phyloP scores from a whole-genome alignment of 768 basidiomycete species.

The Butyriboletus loyo region DNA sequence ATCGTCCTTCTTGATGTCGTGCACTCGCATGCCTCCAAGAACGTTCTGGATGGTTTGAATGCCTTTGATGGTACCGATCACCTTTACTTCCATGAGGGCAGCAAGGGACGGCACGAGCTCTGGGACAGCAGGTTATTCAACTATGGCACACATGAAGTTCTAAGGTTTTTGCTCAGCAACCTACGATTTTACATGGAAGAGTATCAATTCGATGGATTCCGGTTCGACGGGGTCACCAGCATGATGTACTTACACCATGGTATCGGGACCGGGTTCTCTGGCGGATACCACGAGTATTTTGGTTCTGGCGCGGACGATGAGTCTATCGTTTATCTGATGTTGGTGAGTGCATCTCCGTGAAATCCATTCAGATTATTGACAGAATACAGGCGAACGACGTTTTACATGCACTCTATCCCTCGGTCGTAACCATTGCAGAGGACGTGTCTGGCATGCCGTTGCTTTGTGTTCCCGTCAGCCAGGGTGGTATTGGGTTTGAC shows the following conservation, averaged over 20 bases:
- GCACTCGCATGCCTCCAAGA: conserved; percentile 98
- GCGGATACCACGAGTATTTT: conserved; percentile 98
- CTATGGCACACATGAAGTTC: conserved; percentile 90
- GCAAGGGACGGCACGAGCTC: conserved; percentile 86
- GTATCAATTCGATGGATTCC: conserved; percentile 95
- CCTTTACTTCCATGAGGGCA: conserved; percentile 94
- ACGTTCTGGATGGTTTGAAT: conserved; percentile 93
- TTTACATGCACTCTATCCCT: conserved; percentile 78
- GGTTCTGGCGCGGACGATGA: conserved; percentile 82
- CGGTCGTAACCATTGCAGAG: conserved; percentile 89
- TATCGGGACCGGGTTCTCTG: conserved; percentile 96
- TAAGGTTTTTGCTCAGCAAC: conserved; percentile 94
- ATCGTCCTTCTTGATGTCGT: conserved; percentile 95
- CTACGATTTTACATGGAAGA: conserved; percentile 94
- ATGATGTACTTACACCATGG: conserved; percentile 99
- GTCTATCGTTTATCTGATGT: conserved; percentile 94
- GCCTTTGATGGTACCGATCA: conserved; percentile 97
- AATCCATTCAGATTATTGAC: conserved; percentile 2
- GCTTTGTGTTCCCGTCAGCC: conserved; percentile 70
- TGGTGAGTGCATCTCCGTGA: conserved; percentile 51
- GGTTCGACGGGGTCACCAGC: conserved; percentile 98
- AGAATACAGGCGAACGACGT: conserved; percentile 82
- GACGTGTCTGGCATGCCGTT: conserved; percentile 99
- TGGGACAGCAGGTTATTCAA: conserved; percentile 99
- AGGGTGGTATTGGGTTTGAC: conserved; percentile 95